Base-by-base conservation (phyloP, 2,329 filamentous ascomycete species). In the Xylariaceae sp. region DNA sequence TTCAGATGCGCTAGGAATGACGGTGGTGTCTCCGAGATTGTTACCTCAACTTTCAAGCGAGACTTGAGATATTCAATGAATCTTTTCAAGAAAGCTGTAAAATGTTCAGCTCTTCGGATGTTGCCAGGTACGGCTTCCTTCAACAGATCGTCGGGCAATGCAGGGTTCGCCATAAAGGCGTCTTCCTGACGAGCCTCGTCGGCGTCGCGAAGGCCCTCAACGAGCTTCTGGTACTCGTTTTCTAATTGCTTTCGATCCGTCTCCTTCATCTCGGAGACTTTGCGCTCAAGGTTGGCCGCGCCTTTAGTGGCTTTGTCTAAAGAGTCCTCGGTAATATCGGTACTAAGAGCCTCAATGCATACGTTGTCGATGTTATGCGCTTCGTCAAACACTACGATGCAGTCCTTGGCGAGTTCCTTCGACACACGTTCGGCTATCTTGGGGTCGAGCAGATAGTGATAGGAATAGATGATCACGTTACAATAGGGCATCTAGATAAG, bases 351-450 rank as follows among this genome's bases (percentile, higher is more conserved):
- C 72, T 99, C 94, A 66, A 99, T 99, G 73, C 95, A 99, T 60
- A 99, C 94, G 72, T 99, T 99, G 80, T 99, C 94, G 67, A 99
- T 99, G 71, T 99, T 99, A 77, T 99, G 94, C 11, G 94, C 94
- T 74, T 99, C 94, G 70, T 99, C 94, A 65, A 99, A 99, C 2
- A 99, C 94, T 17, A 99, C 90, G 55, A 99, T 99, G 73, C 92
- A 97, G 73, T 99, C 95, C 68, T 97, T 97, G 0, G 94, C 97
- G 9, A 99, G 84, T 70, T 99, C 94, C 73, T 89, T 92, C 0
- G 94, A 97, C 1, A 97, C 92, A 59, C 93, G 78, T 72, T 99
- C 94, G 10, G 94, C 94, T 68, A 99, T 99, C 73, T 99, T 99
- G 2, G 94, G 94, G 69, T 99, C 95, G 13, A 99, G 84, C 2